phyloP scores from a whole-genome alignment of 179 eudicot species.

The Silene noctiflora region DNA sequence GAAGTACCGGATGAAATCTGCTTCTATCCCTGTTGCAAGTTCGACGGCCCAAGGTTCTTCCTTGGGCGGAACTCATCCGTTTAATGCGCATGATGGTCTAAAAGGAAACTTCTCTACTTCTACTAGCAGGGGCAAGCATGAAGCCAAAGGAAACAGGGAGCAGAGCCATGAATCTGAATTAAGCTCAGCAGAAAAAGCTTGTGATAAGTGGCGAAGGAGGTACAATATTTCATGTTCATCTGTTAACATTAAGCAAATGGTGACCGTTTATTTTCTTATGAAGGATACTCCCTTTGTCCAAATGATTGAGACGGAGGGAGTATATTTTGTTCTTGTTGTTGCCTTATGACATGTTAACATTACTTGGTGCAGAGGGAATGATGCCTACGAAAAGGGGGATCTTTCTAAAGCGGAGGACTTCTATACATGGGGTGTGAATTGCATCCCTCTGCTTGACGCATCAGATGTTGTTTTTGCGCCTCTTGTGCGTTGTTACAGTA shows the following conservation, averaged over 20 bases:
- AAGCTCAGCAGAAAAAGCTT: conserved; percentile 47
- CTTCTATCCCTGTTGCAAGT: conserved; percentile 31
- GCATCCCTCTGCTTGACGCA: conserved; percentile 34
- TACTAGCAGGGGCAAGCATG: conserved; percentile 30
- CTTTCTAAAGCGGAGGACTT: conserved; percentile 68
- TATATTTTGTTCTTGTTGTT: not conserved
- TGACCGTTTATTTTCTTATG: not conserved
- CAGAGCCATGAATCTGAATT: conserved; percentile 26
- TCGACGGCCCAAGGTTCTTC: conserved; percentile 38
- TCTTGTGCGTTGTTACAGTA: conserved; percentile 89
- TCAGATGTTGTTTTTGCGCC: conserved; percentile 47
- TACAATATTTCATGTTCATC: conserved; percentile 20
- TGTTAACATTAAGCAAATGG: not conserved
- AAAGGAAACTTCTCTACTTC: conserved; percentile 29
- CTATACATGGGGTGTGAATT: conserved; percentile 73
- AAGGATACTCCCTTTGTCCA: not conserved
- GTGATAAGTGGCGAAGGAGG: conserved; percentile 91
- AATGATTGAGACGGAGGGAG: too few relatives aligned
- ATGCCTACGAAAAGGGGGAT: conserved; percentile 71
- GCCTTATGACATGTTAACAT: not conserved
- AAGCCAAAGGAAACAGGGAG: conserved; percentile 30
- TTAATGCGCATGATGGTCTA: conserved; percentile 34
- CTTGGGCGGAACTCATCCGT: conserved; percentile 32
- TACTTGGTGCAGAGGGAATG: conserved; percentile 68
- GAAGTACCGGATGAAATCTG: conserved; percentile 62